Evolutionary conservation across 495 filamentous ascomycete species (phyloP), one percentile per base, ranked within the genome.

Genomic region (Collariella sp.): DNA sequence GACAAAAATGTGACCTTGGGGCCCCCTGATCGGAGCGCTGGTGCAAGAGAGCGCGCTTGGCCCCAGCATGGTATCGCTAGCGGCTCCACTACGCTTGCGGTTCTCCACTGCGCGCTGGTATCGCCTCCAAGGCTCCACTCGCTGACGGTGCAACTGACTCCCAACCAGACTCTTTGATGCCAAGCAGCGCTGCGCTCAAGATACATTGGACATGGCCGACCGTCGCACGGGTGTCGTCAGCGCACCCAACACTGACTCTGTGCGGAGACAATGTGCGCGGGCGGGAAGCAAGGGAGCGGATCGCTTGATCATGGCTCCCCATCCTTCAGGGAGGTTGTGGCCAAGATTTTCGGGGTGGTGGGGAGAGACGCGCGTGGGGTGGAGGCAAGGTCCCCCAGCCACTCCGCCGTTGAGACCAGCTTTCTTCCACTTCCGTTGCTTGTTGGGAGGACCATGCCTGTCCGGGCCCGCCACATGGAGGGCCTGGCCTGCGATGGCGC

Each of bases 181-280:
- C 56, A 46, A 58, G 54, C 63, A 39, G 22, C 40, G 38, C n/a
- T 42, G 49, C 20, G 34, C 55, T 56, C 42, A 54, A 54, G 26
- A 52, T 43, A 55, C 53, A 54, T 19, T 49, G 23, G 52, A 50
- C 34, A 47, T 54, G 54, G 58, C 53, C 46, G 59, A 62, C 58
- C 61, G 58, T 67, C 56, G 59, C 59, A 66, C 63, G 42, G 60
- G 54, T 60, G 57, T 61, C 53, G 58, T 67, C 63, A 60, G 43
- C 46, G 52, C 58, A 56, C 45, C 26, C 56, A 18, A 46, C 56
- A 58, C 58, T 59, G 60, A 60, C 61, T 64, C 62, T 47, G 51
- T 18, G 23, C 31, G 46, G 47, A 53, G 43, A 39, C 33, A 16
- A 12, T 47, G 33, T 63, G 57, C 35, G 47, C 46, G 47, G 38